These are phyloP conservation scores for Cladosporium sp. DNA, from an alignment of 2,329 filamentous ascomycete genomes.

Conservation along the genomic window DNA sequence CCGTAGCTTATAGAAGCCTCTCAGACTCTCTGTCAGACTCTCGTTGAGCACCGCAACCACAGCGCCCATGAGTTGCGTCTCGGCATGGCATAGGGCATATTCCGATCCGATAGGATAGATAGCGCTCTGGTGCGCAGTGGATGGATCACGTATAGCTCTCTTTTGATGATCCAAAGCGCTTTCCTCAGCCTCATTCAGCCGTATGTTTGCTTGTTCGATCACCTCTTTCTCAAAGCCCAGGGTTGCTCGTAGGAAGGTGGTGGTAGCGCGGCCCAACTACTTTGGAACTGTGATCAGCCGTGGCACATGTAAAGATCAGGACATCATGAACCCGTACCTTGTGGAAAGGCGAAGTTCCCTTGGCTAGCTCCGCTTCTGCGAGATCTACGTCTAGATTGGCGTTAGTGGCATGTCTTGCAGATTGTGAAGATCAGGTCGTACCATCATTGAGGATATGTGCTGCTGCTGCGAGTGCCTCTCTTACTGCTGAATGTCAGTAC, in stretches of 20 bases:
- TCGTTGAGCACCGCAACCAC: constrained; percentile 89
- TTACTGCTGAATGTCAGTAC: constrained; percentile 39
- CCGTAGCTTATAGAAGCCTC: constrained; percentile 87
- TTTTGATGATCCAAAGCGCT: constrained; percentile 75
- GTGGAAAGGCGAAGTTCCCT: constrained; percentile 84
- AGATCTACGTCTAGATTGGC: constrained; percentile 61
- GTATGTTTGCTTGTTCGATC: constrained; percentile 78
- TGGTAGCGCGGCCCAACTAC: constrained; percentile 74
- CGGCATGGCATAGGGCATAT: constrained; percentile 79
- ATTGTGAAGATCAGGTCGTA: constrained; percentile 30
- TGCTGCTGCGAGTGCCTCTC: constrained; percentile 46
- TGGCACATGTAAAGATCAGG: not conserved
- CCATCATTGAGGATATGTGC: constrained; percentile 44
- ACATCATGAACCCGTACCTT: constrained; percentile 48
- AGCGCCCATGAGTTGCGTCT: constrained; percentile 85
- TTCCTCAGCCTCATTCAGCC: constrained; percentile 74
- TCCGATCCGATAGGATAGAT: constrained; percentile 86
- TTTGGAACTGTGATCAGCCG: constrained; percentile 28
- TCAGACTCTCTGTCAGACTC: constrained; percentile 86
- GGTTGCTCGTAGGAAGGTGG: constrained; percentile 81
- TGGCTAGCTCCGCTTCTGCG: constrained; percentile 71
- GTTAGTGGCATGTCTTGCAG: constrained; percentile 29
- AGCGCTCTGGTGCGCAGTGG: constrained; percentile 55
- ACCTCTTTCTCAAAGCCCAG: constrained; percentile 90
- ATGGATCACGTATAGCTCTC: constrained; percentile 66